Base-by-base conservation (phyloP, 106 monocot species). In the Triglochin maritima region DNA sequence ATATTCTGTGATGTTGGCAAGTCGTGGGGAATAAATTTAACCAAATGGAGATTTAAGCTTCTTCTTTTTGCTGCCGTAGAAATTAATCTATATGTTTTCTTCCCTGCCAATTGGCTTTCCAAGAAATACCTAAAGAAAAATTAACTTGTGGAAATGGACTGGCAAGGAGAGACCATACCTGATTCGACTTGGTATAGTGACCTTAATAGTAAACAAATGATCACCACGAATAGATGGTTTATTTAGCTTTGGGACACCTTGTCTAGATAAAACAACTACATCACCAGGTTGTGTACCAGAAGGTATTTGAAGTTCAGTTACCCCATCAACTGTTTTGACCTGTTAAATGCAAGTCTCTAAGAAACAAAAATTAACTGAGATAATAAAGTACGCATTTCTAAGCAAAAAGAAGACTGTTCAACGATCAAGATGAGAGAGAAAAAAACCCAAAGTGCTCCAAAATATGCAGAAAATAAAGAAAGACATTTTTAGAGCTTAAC, bases 231-330 rank as follows among this genome's bases (percentile, higher is more conserved):
- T 82, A 15, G 91, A 88, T 74, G 91, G 91, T 46, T 86, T 91
- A 59, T 89, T 98, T 78, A 98, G 68, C 69, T 86, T 83, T 47
- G 96, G 96, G 49, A 98, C 96, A 48, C 96, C 96, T 74, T 78
- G 72, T 66, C 78, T 98, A 50, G 91, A 67, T 59, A 98, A 74
- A 70, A 92, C 86, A 60, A 92, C 69, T 54, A 86, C 88, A 77
- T 91, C 96, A 72, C 92, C 91, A 70, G 96, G 88, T 79, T 98
- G 96, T 63, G 91, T 92, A 17, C 96, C 96, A 65, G 91, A 62
- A 63, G 96, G 92, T 80, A 98, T 84, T 81, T 86, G 85, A 80
- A 98, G 91, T 69, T 98, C 96, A 59, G 70, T 84, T 64, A 49
- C 61, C 71, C 96, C 96, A 75, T 92, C 86, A 79, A 98, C 86